A percentile compares a stretch with the other conserved stretches of the same genome.
phyloP scores from a whole-genome alignment of 306 rosid genomes.

The Lagenaria siceraria region DNA sequence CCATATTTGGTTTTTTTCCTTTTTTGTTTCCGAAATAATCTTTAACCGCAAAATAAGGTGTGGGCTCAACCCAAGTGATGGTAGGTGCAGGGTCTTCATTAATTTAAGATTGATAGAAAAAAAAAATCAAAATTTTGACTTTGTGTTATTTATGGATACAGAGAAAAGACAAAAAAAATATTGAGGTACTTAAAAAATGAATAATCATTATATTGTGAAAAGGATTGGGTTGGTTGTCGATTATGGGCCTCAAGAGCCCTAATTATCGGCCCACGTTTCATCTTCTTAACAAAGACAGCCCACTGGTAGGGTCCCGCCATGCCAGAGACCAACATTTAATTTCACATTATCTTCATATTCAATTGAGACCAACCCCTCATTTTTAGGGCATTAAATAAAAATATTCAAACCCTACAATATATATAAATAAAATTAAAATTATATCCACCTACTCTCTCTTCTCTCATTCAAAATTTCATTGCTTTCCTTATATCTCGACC shows the following conservation, averaged over 20 bases:
- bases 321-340: background rate
- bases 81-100: background rate
- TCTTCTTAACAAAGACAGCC: background rate
- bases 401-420: background rate
- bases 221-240: background rate
- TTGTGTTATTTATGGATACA: background rate
- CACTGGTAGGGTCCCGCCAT: background rate
- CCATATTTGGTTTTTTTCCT: too few species aligned
- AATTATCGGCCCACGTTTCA: background rate
- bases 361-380: background rate
- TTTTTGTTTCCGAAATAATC: background rate
- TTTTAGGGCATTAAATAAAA: background rate
- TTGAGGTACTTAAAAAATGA: background rate
- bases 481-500: background rate
- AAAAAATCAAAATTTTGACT: background rate
- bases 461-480: background rate
- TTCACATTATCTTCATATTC: conserved; percentile 7
- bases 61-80: background rate
- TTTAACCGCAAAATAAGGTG: background rate
- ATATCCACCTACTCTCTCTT: background rate
- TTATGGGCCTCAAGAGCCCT: background rate
- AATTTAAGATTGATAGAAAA: too few species aligned
- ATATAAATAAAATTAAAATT: background rate
- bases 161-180: background rate
- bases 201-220: background rate